Base-by-base conservation (phyloP, 106 monocot genomes). In the Triglochin maritima region DNA sequence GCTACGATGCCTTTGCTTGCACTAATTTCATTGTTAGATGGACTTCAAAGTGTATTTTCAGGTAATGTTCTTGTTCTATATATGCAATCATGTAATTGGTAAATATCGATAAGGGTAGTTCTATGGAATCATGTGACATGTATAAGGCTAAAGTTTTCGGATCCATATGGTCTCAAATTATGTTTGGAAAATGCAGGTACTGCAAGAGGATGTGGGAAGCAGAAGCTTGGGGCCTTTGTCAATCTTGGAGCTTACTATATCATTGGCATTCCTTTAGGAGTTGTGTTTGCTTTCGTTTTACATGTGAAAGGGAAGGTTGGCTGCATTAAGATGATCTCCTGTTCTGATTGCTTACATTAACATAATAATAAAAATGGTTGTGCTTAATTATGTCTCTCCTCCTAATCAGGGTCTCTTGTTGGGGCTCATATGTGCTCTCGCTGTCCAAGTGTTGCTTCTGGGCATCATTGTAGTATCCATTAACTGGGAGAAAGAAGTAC, bases 171-270 rank as follows among this genome's bases (percentile, higher is more conserved):
- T 7, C 9, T 17, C 29, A 29, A 50, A 16, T 47, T 2, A 47
- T 50, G 5, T 49, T 16, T 44, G 6, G 6, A 4, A 4, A 12
- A 42, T 76, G 42, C 59, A 88, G 88, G 88, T n/a, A 54, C 67
- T 62, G 72, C 69, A 8, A 74, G 82, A 78, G 88, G 88, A 66
- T 82, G 81, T 65, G 88, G 91, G 0, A 76, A 76, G 76, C 91
- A 91, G 62, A 84, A 87, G 62, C 70, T 82, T 41, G 84, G 91
- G 44, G 91, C 87, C 47, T 73, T 57, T 50, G 71, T 79, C 14
- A 87, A 87, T 69, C 80, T 91, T 41, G 91, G 84, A 67, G 84
- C 91, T 62, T 91, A 69, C 64, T 91, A 91, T 63, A 43, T 78
- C 17, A 78, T 81, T 5, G 91, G 91, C 13, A 80, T 91, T 79